Evolutionary conservation across 306 rosid genomes (phyloP).

Genomic region (Quercus parvula): DNA sequence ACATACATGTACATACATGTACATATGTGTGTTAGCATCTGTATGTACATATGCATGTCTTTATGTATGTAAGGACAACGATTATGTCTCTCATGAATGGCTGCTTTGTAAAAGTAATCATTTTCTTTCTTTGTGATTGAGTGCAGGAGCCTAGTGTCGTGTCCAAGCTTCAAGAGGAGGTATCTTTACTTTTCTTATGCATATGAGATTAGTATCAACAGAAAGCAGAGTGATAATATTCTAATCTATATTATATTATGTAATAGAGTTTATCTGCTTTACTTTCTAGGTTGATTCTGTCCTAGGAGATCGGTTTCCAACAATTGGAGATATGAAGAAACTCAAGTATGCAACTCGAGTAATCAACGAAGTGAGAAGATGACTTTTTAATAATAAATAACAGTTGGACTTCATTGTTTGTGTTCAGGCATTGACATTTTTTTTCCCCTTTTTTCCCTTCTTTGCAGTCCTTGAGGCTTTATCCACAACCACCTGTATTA

Average conservation of each 20-base stretch:
- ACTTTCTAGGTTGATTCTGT: slow-evolving; percentile 68
- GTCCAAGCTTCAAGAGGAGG: slow-evolving; percentile 97
- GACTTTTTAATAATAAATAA: slow-evolving; percentile 1
- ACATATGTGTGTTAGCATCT: background rate
- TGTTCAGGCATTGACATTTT: background rate
- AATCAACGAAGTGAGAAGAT: slow-evolving; percentile 82
- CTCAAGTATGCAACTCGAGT: slow-evolving; percentile 93
- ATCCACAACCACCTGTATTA: slow-evolving; percentile 97
- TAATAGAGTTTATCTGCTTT: background rate
- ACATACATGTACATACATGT: background rate
- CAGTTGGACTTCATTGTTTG: slow-evolving; percentile 6
- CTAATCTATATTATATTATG: slow-evolving; percentile 10
- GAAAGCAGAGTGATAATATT: slow-evolving; percentile 2
- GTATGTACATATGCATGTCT: background rate
- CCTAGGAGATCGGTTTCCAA: slow-evolving; percentile 83
- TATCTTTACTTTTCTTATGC: slow-evolving; percentile 26
- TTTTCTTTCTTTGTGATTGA: slow-evolving; percentile 17
- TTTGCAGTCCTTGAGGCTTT: slow-evolving; percentile 86
- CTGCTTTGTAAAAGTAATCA: slow-evolving; percentile 17
- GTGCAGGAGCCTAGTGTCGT: slow-evolving; percentile 82
- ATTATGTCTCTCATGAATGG: slow-evolving; percentile 13
- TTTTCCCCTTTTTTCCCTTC: slow-evolving; percentile 18
- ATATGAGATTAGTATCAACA: slow-evolving; percentile 14
- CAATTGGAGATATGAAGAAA: slow-evolving; percentile 88
- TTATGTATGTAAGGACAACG: background rate